phyloP scores from a whole-genome alignment of 2,329 filamentous ascomycete genomes.

The Colletotrichum musicola region DNA sequence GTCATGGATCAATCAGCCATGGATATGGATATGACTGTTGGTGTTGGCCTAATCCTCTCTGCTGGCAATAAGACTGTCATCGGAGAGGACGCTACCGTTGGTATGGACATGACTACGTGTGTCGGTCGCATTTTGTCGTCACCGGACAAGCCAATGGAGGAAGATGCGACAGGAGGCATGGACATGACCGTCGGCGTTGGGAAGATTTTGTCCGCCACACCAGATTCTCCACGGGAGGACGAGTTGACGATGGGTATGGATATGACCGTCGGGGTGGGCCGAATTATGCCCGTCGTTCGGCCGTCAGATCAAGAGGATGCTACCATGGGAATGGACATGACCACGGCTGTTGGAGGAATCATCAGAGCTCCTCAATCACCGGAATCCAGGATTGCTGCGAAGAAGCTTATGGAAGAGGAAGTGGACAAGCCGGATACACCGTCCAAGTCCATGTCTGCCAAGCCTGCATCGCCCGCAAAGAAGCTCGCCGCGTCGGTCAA shows the following conservation, averaged over 20 bases:
- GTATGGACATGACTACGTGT: constrained; percentile 77
- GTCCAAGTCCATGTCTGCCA: constrained; percentile 54
- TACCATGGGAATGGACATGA: constrained; percentile 77
- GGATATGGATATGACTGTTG: constrained; percentile 73
- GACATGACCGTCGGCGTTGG: constrained; percentile 67
- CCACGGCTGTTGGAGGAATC: constrained; percentile 73
- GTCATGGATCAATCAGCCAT: constrained; percentile 47
- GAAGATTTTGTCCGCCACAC: constrained; percentile 51
- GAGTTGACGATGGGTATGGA: constrained; percentile 65
- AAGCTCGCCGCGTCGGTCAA: constrained; percentile 44
- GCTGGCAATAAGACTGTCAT: constrained; percentile 41
- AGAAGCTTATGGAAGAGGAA: constrained; percentile 71
- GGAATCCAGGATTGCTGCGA: constrained; percentile 61
- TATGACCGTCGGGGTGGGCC: constrained; percentile 70
- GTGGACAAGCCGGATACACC: constrained; percentile 61
- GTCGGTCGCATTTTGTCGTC: constrained; percentile 63
- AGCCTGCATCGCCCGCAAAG: constrained; percentile 53
- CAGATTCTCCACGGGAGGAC: constrained; percentile 37
- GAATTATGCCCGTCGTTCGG: constrained; percentile 58
- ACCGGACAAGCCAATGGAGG: constrained; percentile 58
- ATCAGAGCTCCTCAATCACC: constrained; percentile 56
- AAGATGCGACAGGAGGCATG: constrained; percentile 68
- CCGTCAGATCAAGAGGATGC: constrained; percentile 49
- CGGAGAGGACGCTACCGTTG: constrained; percentile 60
- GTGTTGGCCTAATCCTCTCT: constrained; percentile 66